phyloP scores from a whole-genome alignment of 805 yeast genomes.

The Nadsonia fulvescens region DNA sequence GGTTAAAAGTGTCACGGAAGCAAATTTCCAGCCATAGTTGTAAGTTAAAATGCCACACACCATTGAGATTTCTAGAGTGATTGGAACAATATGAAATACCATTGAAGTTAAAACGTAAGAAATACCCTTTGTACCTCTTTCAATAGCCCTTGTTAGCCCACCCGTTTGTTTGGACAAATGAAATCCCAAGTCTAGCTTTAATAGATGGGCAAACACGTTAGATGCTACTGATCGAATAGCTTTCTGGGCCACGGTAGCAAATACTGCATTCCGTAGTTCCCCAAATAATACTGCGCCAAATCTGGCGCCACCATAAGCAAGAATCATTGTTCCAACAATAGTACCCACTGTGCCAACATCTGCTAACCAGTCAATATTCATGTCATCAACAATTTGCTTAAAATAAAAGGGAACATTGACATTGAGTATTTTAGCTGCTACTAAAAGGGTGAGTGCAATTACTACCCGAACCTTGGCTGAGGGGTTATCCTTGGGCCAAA shows the following conservation, averaged over 20 bases:
- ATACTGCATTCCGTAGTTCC: conserved; percentile 84
- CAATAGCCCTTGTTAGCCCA: conserved; percentile 89
- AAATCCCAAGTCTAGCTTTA: conserved; percentile 73
- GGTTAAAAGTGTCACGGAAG: conserved; percentile 72
- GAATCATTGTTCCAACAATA: conserved; percentile 43
- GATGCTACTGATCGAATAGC: conserved; percentile 83
- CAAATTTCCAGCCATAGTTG: conserved; percentile 77
- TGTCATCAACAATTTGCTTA: conserved; percentile 71
- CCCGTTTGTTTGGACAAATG: conserved; percentile 89
- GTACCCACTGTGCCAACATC: conserved; percentile 50
- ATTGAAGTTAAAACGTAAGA: conserved; percentile 82
- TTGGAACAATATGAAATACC: conserved; percentile 95
- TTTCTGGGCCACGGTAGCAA: conserved; percentile 87
- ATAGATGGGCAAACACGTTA: conserved; percentile 68
- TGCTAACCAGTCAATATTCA: conserved; percentile 76
- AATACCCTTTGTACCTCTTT: conserved; percentile 94
- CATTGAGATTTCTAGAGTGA: conserved; percentile 75
- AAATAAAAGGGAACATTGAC: conserved; percentile 94
- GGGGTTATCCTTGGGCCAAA: conserved; percentile 20
- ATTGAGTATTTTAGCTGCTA: conserved; percentile 69
- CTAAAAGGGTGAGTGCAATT: conserved; percentile 51
- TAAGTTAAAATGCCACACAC: conserved; percentile 90
- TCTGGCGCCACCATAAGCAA: conserved; percentile 86
- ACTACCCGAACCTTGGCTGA: conserved; percentile 48
- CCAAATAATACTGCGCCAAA: conserved; percentile 92